Base-by-base conservation (phyloP, 2,329 filamentous ascomycete species). In the Ascochyta viciae-villosae region DNA sequence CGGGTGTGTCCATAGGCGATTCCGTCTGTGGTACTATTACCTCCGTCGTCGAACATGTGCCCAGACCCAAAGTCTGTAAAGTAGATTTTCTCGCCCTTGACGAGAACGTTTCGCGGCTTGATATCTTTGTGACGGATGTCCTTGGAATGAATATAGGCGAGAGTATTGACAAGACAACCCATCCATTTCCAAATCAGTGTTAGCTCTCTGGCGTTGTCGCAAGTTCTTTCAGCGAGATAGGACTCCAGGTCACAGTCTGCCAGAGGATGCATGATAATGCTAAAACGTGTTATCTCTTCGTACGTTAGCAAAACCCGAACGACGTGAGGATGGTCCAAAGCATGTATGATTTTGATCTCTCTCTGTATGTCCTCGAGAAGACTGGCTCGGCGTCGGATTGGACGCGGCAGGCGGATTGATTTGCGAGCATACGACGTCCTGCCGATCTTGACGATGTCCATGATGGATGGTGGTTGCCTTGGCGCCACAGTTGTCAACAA, bases 21-120 rank as follows among this genome's bases (percentile, higher is more conserved):
- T 3, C 60, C 62, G 3, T 43, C 35, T 0, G 67, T 70, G 3
- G 59, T 65, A 13, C 58, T 65, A 13, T 54, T 50, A 3, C 52
- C 57, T 22, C 35, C 16, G 1, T 57, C 53, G 8, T 50, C 49
- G 60, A 64, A 66, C 24, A 63, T 60, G 1, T 58, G 27, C 0
- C 58, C 41, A 1, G 61, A 56, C 2, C 62, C 63, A n/a, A 67
- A 68, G 29, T 68, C 65, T n/a, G 64, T 60, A 10, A 68, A 50
- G 31, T 50, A 66, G 4, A 66, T 39, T 5, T 52, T 44, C 3
- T 50, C 50, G 3, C 34, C 34, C 12, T 55, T 66, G 12, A 66
- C 52, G 0, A 67, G 47, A 1, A 67, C 26, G 6, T 67, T 65
- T 4, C 34, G 43, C 0, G 63, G 63, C 4, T 65, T 64, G 45